phyloP scores from a whole-genome alignment of 768 basidiomycete genomes.

The Rhodotorula taiwanensis region DNA sequence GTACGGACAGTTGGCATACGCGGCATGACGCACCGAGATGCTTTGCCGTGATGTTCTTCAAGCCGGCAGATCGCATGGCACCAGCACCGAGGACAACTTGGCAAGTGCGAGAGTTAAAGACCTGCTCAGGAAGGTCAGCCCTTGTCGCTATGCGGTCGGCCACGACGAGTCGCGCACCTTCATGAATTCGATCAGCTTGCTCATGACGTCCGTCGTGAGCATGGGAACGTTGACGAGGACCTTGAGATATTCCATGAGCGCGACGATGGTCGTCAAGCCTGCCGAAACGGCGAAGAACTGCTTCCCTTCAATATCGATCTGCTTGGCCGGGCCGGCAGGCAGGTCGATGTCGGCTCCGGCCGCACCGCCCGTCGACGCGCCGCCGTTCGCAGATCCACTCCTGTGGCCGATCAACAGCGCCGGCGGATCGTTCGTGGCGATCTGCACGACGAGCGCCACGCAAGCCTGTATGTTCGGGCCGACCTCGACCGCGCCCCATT shows the following conservation, averaged over 20 bases:
- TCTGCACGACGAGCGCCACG: slow-evolving; percentile 67
- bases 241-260: slow-evolving; percentile 77
- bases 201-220: slow-evolving; percentile 92
- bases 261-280: slow-evolving; percentile 60
- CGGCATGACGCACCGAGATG: slow-evolving; percentile 67
- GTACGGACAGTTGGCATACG: no score
- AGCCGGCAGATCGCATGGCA: slow-evolving; percentile 94
- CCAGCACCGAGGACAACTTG: slow-evolving; percentile 97
- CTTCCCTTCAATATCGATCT: slow-evolving; percentile 62
- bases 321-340: slow-evolving; percentile 48
- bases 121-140: no score
- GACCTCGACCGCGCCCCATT: slow-evolving; percentile 79
- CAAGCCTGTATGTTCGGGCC: slow-evolving; percentile 59
- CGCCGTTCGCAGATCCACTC: no score
- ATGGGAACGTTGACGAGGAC: slow-evolving; percentile 80
- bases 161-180: slow-evolving; percentile 52
- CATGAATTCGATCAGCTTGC: slow-evolving; percentile 84
- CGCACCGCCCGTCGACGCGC: neutral
- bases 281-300: slow-evolving; percentile 79
- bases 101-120: slow-evolving; percentile 95
- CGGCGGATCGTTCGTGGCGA: slow-evolving; percentile 62
- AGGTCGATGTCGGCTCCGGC: slow-evolving; percentile 42
- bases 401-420: slow-evolving; percentile 57
- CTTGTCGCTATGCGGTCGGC: no score
- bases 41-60: slow-evolving; percentile 97